Evolutionary conservation across 2,329 filamentous ascomycete species (phyloP).

Genomic region (Venturia nashicola): DNA sequence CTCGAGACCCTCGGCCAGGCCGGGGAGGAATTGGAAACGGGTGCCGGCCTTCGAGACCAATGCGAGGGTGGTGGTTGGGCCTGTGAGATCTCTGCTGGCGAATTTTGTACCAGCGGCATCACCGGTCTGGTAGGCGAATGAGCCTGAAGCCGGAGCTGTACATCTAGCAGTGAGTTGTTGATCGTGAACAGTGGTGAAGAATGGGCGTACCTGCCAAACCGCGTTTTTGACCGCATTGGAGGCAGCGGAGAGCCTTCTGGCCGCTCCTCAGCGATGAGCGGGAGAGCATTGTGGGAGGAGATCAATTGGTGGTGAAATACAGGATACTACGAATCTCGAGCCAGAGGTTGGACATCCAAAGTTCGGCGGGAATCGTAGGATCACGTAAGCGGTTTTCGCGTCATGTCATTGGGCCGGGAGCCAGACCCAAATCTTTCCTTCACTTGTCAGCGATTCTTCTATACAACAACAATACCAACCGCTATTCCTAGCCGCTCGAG

Average conservation of each 20-base stretch:
- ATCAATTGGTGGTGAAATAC: constrained; percentile 8
- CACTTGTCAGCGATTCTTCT: neutral
- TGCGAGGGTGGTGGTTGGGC: constrained; percentile 81
- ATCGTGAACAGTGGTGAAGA: neutral
- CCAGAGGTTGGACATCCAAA: neutral
- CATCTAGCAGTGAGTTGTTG: constrained; percentile 17
- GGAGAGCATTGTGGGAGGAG: constrained; percentile 5
- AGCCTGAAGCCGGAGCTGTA: constrained; percentile 54
- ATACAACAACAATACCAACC: neutral
- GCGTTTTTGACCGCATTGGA: constrained; percentile 8
- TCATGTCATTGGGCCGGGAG: neutral
- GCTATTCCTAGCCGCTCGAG: neutral
- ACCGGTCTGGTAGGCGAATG: constrained; percentile 77
- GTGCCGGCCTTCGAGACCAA: constrained; percentile 91
- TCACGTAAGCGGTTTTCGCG: neutral
- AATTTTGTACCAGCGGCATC: constrained; percentile 84
- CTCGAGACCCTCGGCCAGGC: constrained; percentile 79
- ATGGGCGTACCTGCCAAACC: constrained; percentile 5
- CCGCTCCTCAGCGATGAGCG: constrained; percentile 8
- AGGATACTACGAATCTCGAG: neutral
- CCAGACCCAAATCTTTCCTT: neutral
- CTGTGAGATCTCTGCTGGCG: constrained; percentile 77
- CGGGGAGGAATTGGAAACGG: constrained; percentile 80
- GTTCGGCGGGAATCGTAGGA: neutral
- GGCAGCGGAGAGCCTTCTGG: constrained; percentile 8